A percentile compares a stretch with the other conserved stretches of the same genome.
phyloP scores from a whole-genome alignment of 352 stramenopile species.

The Blastocystis sp. region DNA sequence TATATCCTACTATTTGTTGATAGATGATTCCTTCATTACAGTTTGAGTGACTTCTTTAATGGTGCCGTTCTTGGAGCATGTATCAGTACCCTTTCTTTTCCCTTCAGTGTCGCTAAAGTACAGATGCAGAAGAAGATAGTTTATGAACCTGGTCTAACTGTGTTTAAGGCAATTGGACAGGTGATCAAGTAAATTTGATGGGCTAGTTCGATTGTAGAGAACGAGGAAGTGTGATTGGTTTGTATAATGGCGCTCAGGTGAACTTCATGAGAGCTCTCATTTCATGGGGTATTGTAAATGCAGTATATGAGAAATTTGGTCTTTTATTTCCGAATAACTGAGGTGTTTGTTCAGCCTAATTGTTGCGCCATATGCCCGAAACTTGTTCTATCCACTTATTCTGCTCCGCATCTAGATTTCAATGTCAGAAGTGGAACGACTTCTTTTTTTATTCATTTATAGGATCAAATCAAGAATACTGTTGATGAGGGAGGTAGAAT shows the following conservation, averaged over 20 bases:
- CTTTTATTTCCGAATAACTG: conserved; percentile 71
- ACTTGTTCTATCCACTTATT: conserved; percentile 2
- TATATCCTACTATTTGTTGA: conserved; percentile 25
- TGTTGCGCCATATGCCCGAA: neutral
- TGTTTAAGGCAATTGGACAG: conserved; percentile 9
- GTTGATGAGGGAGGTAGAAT: neutral
- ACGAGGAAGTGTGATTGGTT: conserved; percentile 74
- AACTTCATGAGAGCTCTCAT: conserved; percentile 82
- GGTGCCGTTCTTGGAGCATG: conserved; percentile 79
- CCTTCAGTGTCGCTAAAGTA: conserved; percentile 70
- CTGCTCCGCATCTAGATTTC: no score
- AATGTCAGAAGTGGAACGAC: neutral
- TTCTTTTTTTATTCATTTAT: neutral
- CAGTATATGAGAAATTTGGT: conserved; percentile 76
- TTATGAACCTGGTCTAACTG: neutral
- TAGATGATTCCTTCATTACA: conserved; percentile 28
- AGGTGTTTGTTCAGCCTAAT: neutral
- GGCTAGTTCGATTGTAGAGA: conserved; percentile 72
- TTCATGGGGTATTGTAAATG: conserved; percentile 86
- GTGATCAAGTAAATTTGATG: neutral
- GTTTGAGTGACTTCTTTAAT: conserved; percentile 78
- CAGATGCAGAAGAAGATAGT: conserved; percentile 66
- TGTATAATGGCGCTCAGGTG: conserved; percentile 82
- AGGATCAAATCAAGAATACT: neutral
- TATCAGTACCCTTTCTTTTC: conserved; percentile 81